Base-by-base conservation (phyloP, 164 flowering plant genomes). In the Vitis labrusca region DNA sequence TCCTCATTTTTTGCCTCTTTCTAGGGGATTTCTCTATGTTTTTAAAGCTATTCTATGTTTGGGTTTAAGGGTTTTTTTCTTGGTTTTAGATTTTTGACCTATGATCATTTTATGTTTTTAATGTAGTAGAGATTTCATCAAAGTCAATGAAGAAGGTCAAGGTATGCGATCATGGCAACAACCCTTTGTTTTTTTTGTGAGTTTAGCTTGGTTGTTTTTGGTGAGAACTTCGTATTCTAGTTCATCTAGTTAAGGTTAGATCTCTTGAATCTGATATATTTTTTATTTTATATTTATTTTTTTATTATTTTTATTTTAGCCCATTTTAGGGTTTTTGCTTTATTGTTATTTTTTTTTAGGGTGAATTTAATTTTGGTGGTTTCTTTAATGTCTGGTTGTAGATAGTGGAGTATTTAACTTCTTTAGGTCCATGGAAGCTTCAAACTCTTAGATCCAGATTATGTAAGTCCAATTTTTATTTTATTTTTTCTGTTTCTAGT, bases 171-270 rank as follows among this genome's bases (percentile, higher is more conserved):
- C 23, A 19, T 19, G 23, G 23, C 23, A 19, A 19, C 23, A 19
- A 19, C 23, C 23, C 1, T 19, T 19, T 19, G 23, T 19, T 19
- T 19, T 19, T 19, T 1, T 19, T 19, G 23, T 19, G 23, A 19
- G 23, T 19, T 19, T 19, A 19, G 23, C 23, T 19, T 19, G 1
- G 23, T 19, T 19, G 23, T 19, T 19, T 19, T 19, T 19, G 23
- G 23, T 19, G 23, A 19, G 23, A 19, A 23, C 30, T 30, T 53
- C 23, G 9, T 62, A n/a, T 44, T 57, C 57, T 37, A 47, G 59
- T 3, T n/a, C 59, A 61, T 54, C 70, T 57, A 66, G 61, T 61
- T 62, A 47, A 53, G 71, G 69, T 63, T 71, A 69, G 81, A 79
- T 79, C 77, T 79, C 78, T 13, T 44, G 47, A 66, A 48, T 70